phyloP scores from a whole-genome alignment of 495 filamentous ascomycete species.

The Talaromyces adpressus region DNA sequence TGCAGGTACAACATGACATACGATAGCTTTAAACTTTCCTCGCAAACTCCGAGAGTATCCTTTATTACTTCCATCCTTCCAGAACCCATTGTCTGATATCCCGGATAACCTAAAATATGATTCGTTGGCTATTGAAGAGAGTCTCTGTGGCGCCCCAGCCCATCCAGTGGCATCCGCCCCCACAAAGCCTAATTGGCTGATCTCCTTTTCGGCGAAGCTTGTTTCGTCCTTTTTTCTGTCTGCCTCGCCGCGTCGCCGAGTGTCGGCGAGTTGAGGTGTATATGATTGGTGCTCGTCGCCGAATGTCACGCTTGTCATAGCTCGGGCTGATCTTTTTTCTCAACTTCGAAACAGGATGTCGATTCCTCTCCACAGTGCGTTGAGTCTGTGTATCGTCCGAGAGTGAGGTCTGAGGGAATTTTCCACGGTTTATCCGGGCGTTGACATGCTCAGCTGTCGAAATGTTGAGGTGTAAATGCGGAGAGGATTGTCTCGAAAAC shows the following conservation, averaged over 20 bases:
- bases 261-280: not conserved
- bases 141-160: no score
- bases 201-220: not conserved
- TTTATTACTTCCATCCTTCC: not conserved
- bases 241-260: not conserved
- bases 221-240: not conserved
- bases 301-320: not conserved
- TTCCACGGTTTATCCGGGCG: no score
- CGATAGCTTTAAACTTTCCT: not conserved
- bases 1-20: no score
- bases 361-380: no score
- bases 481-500: no score
- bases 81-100: not conserved
- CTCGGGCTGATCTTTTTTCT: not conserved
- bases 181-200: not conserved
- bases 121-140: no score
- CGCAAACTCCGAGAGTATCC: not conserved
- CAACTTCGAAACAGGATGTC: no score
- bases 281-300: not conserved
- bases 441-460: no score
- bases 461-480: no score
- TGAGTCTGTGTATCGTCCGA: no score
- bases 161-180: not conserved
- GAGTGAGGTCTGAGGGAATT: no score
- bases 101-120: no score